These are phyloP conservation scores for Penicillium desertorum DNA, from an alignment of 495 filamentous ascomycete species.

Conservation along the genomic window DNA sequence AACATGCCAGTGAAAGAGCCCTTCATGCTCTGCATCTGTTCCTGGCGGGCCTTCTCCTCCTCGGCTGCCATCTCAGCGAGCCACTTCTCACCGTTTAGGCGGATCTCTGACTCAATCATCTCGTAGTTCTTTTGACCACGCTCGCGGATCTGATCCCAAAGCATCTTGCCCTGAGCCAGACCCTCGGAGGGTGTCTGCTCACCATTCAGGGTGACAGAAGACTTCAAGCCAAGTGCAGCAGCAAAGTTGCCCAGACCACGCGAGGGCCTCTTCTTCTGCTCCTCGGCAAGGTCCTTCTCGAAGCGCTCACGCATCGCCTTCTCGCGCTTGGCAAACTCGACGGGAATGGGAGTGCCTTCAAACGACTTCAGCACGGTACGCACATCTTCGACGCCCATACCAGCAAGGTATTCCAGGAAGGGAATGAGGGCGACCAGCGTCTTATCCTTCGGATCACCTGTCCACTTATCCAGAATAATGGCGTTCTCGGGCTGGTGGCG, in stretches of 20 bases:
- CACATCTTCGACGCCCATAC: slow-evolving; percentile 86
- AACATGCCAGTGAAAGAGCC: slow-evolving; percentile 60
- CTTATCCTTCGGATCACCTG: slow-evolving; percentile 74
- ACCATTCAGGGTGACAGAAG: slow-evolving; percentile 53
- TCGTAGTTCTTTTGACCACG: slow-evolving; percentile 87
- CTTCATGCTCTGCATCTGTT: slow-evolving; percentile 87
- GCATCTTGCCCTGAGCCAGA: slow-evolving; percentile 86
- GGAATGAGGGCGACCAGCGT: slow-evolving; percentile 86
- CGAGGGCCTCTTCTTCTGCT: slow-evolving; percentile 61
- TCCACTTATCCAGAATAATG: slow-evolving; percentile 87
- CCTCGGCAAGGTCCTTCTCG: slow-evolving; percentile 68
- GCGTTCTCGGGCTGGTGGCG: slow-evolving; percentile 89
- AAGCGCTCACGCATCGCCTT: slow-evolving; percentile 76
- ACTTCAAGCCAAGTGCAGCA: slow-evolving; percentile 72
- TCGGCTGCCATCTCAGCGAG: slow-evolving; percentile 83
- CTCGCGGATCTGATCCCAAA: slow-evolving; percentile 89
- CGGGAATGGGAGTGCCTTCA: slow-evolving; percentile 78
- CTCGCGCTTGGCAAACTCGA: slow-evolving; percentile 88
- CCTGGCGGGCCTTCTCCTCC: slow-evolving; percentile 81
- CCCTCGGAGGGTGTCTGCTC: slow-evolving; percentile 70
- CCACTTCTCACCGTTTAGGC: slow-evolving; percentile 90
- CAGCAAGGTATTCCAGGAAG: slow-evolving; percentile 92
- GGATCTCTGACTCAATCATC: slow-evolving; percentile 81
- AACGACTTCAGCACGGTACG: slow-evolving; percentile 84
- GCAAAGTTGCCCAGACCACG: slow-evolving; percentile 62